Evolutionary conservation across 129 eudicot species (phyloP), one percentile per base, ranked within the genome.

Genomic region (Apium graveolens): DNA sequence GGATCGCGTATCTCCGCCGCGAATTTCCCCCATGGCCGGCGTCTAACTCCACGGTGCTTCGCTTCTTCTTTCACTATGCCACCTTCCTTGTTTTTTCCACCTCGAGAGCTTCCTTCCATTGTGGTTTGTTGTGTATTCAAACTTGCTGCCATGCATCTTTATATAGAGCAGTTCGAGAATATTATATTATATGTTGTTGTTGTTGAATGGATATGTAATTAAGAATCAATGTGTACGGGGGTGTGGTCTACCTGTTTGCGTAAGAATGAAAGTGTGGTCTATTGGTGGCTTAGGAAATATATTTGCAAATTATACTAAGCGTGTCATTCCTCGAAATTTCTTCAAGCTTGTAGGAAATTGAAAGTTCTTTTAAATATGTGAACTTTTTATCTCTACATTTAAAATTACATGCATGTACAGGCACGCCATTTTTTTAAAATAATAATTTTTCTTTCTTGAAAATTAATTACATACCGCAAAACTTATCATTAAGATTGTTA

Each of bases 1-100:
- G 98, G 90, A 84, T 93, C 98, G 0, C 98, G 94, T 16, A 93
- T 91, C 86, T 93, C 98, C 24, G 98, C 90, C 31, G 97, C 98
- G 32, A 51, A 93, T 70, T 91, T 93, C 35, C 97, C 98, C 98
- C 98, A 93, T 3, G 98, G 97, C 81, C 98, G 81, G 78, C 83
- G 75, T 73, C 98, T 71, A 18, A 93, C 98, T 4, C 98, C 98
- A 0, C 98, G 97, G 85, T 76, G 88, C n/a, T 86, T 79, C 21
- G 80, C 82, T n/a, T 91, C 91, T 38, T 76, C 84, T 38, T 73
- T 82, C 34, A 77, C 86, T 37, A 35, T 13, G 72, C 76, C 72
- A 66, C 37, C 83, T 39, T 88, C 85, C 86, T 78, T 87, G 86
- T n/a, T 87, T 84, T 72, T 66, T 75, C 83, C 87, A 3, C 90